Evolutionary conservation across 805 yeast genomes (phyloP).

Genomic region (Pichia cabralensis): DNA sequence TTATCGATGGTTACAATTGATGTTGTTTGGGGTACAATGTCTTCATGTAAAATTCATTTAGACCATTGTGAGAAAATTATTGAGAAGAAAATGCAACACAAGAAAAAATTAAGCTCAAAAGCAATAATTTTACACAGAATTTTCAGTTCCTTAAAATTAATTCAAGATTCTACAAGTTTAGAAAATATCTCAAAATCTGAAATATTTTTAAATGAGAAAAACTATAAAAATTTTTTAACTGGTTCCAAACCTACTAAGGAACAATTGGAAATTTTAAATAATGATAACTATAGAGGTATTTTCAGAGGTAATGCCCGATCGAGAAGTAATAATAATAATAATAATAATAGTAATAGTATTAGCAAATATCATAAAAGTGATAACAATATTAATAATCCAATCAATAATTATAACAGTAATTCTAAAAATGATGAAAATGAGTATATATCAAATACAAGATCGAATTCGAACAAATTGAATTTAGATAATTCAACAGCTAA

Average conservation of each 20-base stretch:
- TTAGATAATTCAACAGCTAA: constrained; percentile 2
- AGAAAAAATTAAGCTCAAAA: constrained; percentile 61
- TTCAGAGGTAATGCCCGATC: constrained; percentile 13
- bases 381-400: neutral
- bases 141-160: constrained; percentile 60
- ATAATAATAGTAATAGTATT: constrained; percentile 1
- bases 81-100: constrained; percentile 52
- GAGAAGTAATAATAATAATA: neutral
- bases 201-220: constrained; percentile 26
- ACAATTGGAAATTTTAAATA: constrained; percentile 17
- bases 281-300: constrained; percentile 17
- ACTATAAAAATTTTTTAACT: constrained; percentile 25
- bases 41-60: constrained; percentile 68
- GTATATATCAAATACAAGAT: neutral
- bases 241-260: constrained; percentile 21
- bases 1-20: constrained; percentile 83
- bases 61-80: constrained; percentile 71
- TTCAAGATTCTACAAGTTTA: constrained; percentile 67
- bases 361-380: constrained; percentile 3
- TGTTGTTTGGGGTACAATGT: constrained; percentile 86
- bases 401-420: constrained; percentile 2
- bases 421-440: constrained; percentile 1
- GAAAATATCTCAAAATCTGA: constrained; percentile 26
- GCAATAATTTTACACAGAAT: constrained; percentile 72
- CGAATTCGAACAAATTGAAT: constrained; percentile 5